Evolutionary conservation across 257 asterid genomes (phyloP).

Genomic region (Solanum bulbocastanum): DNA sequence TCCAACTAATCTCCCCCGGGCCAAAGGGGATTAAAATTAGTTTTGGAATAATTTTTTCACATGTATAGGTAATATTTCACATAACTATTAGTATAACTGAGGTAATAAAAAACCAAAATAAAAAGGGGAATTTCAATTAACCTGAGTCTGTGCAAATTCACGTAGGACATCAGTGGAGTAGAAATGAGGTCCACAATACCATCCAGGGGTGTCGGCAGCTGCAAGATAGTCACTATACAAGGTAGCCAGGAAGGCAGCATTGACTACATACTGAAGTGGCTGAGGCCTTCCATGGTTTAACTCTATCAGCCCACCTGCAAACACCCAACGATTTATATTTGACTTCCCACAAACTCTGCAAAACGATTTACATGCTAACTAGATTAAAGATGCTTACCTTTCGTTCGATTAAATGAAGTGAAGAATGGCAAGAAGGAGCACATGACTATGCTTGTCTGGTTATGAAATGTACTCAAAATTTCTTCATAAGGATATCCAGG

Average conservation of each 20-base stretch:
- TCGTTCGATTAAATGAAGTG: slow-evolving; percentile 79
- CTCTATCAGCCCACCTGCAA: slow-evolving; percentile 82
- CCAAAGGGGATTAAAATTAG: not conserved
- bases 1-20: too few species aligned
- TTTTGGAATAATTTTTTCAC: not conserved
- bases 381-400: slow-evolving; percentile 30
- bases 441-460: slow-evolving; percentile 90
- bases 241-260: slow-evolving; percentile 93
- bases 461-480: slow-evolving; percentile 73
- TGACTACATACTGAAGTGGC: slow-evolving; percentile 90
- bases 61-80: not conserved
- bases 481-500: slow-evolving; percentile 99
- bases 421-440: slow-evolving; percentile 83
- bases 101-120: too few species aligned
- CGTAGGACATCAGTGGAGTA: slow-evolving; percentile 70
- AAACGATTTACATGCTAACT: not conserved
- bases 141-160: slow-evolving; percentile 87
- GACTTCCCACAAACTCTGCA: not conserved
- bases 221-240: slow-evolving; percentile 79
- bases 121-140: slow-evolving; percentile 7
- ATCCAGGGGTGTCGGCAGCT: slow-evolving; percentile 93
- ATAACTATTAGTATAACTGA: too few species aligned
- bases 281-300: slow-evolving; percentile 91
- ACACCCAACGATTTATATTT: not conserved
- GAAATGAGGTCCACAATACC: slow-evolving; percentile 96